Conservation (phyloP, 306 rosid genomes). For the Glycine tomentella region DNA sequence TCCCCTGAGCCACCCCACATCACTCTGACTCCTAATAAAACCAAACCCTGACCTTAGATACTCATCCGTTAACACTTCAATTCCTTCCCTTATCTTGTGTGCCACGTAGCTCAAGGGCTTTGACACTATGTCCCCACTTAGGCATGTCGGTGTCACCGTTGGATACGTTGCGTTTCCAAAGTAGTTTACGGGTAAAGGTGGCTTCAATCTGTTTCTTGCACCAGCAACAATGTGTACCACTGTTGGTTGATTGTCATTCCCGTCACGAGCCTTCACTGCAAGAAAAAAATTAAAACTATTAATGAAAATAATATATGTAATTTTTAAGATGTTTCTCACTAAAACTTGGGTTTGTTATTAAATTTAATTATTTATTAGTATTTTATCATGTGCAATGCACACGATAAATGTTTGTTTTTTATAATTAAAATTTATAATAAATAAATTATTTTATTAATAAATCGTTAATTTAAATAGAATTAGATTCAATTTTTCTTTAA, state of each 20-base stretch:
- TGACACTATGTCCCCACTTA: not conserved
- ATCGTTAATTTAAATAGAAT: too few species aligned
- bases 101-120: conserved; percentile 33
- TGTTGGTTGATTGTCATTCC: conserved; percentile 10
- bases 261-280: not conserved
- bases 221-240: not conserved
- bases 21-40: not conserved
- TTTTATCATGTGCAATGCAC: too few species aligned
- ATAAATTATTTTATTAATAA: too few species aligned
- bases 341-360: too few species aligned
- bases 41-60: conserved; percentile 30
- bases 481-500: too few species aligned
- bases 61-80: conserved; percentile 39
- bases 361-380: too few species aligned
- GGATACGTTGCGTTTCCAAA: conserved; percentile 26
- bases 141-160: not conserved
- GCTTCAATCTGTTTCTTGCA: conserved; percentile 10
- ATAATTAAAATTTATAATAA: too few species aligned
- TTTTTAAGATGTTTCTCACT: too few species aligned
- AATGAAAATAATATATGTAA: too few species aligned
- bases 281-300: too few species aligned
- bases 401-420: too few species aligned
- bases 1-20: too few species aligned
- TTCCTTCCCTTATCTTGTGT: conserved; percentile 36
- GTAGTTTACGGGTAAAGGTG: conserved; percentile 25